These are phyloP conservation scores for Quercus robur DNA, from an alignment of 306 rosid genomes.

Conservation along the genomic window DNA sequence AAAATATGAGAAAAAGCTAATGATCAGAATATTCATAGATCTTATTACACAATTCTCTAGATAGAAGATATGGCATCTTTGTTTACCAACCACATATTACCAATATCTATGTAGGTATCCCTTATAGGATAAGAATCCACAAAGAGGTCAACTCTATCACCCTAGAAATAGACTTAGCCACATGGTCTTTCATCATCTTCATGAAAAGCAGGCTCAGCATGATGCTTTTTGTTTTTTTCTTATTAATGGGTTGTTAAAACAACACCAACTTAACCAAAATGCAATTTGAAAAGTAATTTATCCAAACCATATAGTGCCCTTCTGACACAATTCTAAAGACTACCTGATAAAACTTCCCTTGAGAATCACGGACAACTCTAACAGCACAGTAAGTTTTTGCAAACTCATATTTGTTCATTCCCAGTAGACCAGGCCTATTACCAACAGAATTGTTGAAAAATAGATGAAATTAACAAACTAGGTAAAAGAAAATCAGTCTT, in stretches of 20 bases:
- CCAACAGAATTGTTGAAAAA: neutral
- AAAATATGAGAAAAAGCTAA: constrained; percentile 9
- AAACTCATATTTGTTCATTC: too few species aligned
- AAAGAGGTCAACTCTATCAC: neutral
- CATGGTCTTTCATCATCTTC: constrained; percentile 10
- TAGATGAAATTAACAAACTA: constrained; percentile 8
- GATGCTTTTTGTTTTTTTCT: neutral
- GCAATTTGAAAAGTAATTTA: neutral
- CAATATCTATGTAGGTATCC: neutral
- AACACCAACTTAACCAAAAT: constrained; percentile 20
- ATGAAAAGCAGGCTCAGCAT: constrained; percentile 22
- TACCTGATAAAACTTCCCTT: constrained; percentile 51
- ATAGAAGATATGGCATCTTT: constrained; percentile 3
- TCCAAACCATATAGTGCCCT: neutral
- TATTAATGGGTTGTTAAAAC: neutral
- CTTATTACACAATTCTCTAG: neutral
- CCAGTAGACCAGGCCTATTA: too few species aligned
- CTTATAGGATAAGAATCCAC: neutral
- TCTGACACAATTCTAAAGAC: constrained; percentile 13
- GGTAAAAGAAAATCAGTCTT: constrained; percentile 9
- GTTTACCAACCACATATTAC: constrained; percentile 2
- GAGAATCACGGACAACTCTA: too few species aligned
- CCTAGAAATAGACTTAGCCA: constrained; percentile 5
- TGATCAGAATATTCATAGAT: neutral
- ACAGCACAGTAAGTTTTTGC: too few species aligned